Evolutionary conservation across 2,329 filamentous ascomycete species (phyloP), one percentile per base, ranked within the genome.

Genomic region (Acrodontium crateriforme): DNA sequence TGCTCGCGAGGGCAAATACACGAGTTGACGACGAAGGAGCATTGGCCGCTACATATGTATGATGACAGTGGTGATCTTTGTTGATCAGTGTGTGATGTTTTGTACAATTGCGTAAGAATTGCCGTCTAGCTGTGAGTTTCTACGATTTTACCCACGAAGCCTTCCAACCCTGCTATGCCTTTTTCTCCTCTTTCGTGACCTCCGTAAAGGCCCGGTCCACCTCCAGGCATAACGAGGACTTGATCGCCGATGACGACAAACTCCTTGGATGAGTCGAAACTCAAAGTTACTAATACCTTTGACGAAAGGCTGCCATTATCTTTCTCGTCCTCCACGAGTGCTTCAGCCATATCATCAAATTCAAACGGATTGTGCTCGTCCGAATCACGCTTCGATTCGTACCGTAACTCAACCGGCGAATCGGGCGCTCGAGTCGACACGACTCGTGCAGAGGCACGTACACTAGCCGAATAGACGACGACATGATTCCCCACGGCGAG

Each of bases 391-490:
- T 16, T 9, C 15, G 16, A 5, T 16, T 8, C 15, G 15, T 16
- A 16, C n/a, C 11, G 22, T 6, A 18, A 12, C 15, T 24, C 24
- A 3, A 30, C 27, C 9, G 42, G 35, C 9, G 36, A 36, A 23
- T 54, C 50, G 4, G 50, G 47, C 13, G 40, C 42, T 8, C 47
- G 34, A n/a, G 50, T 48, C 4, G 51, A 53, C 6, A 78, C 50
- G 1, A 95, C 71, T 34, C 78, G 75, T 1, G 83, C 85, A 0
- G 79, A 73, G 2, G 84, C 78, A 6, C 87, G 70, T 9, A 95
- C 75, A 47, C 84, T 94, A 11, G 82, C 83, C 21, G 85, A 71
- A 46, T 94, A 95, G 1, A 87, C 70, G 16, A 91, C 84, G 4
- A 85, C 74, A 18, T 77, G 62, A 21, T 69, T 75, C 1, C 80